These are phyloP conservation scores for Candolleomyces aberdarensis DNA, from an alignment of 768 basidiomycete genomes.

Conservation along the genomic window DNA sequence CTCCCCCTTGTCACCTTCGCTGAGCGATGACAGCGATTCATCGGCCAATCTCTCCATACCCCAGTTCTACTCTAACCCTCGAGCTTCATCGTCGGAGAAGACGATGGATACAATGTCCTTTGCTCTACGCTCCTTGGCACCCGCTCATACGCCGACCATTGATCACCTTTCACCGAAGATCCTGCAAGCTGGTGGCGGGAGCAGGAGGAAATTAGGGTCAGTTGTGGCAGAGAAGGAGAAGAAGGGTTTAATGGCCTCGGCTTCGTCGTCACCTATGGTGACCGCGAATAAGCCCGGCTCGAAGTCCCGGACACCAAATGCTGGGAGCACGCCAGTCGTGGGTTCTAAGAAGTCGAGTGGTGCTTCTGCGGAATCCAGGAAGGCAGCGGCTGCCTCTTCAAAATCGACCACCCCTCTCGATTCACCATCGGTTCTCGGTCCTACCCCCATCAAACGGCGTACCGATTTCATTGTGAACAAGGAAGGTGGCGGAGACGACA, in stretches of 20 bases:
- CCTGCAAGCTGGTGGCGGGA: not conserved
- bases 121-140: not conserved
- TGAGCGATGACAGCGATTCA: not conserved
- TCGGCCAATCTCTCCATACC: not conserved
- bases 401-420: no score
- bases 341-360: no score
- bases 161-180: not conserved
- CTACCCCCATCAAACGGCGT: not conserved
- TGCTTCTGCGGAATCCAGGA: no score
- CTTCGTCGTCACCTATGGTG: no score
- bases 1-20: not conserved
- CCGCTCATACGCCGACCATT: not conserved
- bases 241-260: not conserved
- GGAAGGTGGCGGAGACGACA: no score
- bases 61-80: not conserved
- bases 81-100: not conserved
- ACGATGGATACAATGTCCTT: not conserved
- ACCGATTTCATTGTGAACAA: no score
- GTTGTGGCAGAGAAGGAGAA: not conserved
- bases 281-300: no score
- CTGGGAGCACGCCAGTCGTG: no score
- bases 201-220: not conserved
- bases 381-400: no score
- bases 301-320: no score
- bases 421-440: not conserved